Conservation (phyloP, 2,329 filamentous ascomycete species). For the Aspergillus nomiae region DNA sequence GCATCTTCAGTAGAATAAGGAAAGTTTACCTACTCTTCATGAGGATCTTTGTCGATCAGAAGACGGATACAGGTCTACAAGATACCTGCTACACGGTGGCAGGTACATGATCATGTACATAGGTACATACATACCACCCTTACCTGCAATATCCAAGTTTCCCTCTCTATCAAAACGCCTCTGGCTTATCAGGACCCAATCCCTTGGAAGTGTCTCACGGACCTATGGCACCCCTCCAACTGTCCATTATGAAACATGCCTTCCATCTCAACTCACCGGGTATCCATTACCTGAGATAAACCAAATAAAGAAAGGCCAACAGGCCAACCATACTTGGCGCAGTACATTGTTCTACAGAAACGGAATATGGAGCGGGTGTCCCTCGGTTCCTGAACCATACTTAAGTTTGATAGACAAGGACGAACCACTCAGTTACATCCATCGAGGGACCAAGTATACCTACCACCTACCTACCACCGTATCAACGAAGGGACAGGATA, state of each 20-base stretch:
- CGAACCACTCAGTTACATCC: not conserved
- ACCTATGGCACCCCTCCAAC: not conserved
- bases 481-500: not conserved
- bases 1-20: not conserved
- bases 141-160: not conserved
- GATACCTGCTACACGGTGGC: too few relatives aligned
- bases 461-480: not conserved
- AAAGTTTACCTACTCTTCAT: not conserved
- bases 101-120: not conserved
- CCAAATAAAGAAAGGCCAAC: not conserved
- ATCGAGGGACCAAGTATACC: not conserved
- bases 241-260: not conserved
- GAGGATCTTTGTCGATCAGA: not conserved
- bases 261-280: conserved; percentile 6
- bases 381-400: not conserved
- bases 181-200: not conserved
- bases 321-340: not conserved
- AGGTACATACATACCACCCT: not conserved
- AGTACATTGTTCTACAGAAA: not conserved
- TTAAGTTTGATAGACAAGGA: not conserved
- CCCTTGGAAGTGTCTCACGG: not conserved
- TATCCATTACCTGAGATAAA: conserved; percentile 1
- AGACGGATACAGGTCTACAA: too few relatives aligned
- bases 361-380: not conserved
- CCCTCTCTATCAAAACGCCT: not conserved